Evolutionary conservation across 495 filamentous ascomycete genomes (phyloP), one percentile per base, ranked within the genome.

Genomic region (Talaromyces borbonicus): DNA sequence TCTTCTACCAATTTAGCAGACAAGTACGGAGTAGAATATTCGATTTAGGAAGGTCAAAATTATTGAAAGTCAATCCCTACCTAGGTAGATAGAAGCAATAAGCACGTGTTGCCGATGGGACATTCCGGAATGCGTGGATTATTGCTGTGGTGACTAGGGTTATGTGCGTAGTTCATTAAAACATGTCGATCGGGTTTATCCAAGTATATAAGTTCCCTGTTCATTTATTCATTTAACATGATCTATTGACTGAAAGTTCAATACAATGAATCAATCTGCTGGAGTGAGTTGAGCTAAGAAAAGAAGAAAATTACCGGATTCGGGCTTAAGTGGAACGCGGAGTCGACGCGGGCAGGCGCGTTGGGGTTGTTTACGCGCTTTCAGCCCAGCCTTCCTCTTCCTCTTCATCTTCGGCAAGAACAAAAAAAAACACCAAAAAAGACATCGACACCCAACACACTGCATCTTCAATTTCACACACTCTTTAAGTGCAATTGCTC

Each of bases 351-450:
- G n/a, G n/a, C 35, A n/a, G 8, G 22, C 35, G 35, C 35, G 35
- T 38, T 4, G n/a, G n/a, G n/a, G 19, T 41, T 41, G 38, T 41
- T 41, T 41, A 20, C 7, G 8, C 38, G 38, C 38, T 20, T 41
- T 20, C 2, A 18, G 2, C n/a, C 36, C 7, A 15, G 18, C 38
- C 38, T 14, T 20, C 38, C 38, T 3, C 38, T 16, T 3, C 22
- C n/a, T n/a, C n/a, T n/a, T n/a, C n/a, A n/a, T n/a, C n/a, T n/a
- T n/a, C n/a, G n/a, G n/a, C n/a, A n/a, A n/a, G n/a, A n/a, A 14
- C 20, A 15, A 41, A 41, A 41, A 41, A 14, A 38, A 38, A 41
- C 38, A 41, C 38, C 38, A 41, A 41, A 38, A 41, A 41, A n/a
- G 16, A 26, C n/a, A n/a, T n/a, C n/a, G n/a, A n/a, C n/a, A n/a